Conservation (phyloP, 1,139 yeast species). For the Meyerozyma sp. region DNA sequence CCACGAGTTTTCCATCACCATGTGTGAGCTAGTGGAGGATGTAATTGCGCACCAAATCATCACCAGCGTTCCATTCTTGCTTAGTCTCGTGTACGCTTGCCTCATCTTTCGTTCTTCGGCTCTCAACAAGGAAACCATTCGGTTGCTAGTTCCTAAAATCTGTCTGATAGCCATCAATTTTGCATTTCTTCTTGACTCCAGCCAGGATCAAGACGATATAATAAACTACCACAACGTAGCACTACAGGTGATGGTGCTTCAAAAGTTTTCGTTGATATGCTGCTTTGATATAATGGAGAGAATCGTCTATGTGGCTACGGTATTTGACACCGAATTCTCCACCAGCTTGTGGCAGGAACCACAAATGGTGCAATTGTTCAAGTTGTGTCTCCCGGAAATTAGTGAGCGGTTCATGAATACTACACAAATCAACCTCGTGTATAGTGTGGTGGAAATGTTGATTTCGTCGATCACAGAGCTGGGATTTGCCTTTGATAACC, state of each 20-base stretch:
- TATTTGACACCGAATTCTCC: slow-evolving; percentile 16
- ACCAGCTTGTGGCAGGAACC: slow-evolving; percentile 21
- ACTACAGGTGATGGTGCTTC: slow-evolving; percentile 40
- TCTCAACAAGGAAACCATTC: slow-evolving; percentile 27
- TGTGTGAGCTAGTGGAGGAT: slow-evolving; percentile 29
- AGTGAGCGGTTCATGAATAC: slow-evolving; percentile 32
- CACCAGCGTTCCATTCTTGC: slow-evolving; percentile 48
- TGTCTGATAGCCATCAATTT: slow-evolving; percentile 15
- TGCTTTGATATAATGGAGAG: slow-evolving; percentile 53
- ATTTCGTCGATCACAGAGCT: slow-evolving; percentile 31
- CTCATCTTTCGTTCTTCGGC: slow-evolving; percentile 57
- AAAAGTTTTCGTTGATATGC: slow-evolving; percentile 43
- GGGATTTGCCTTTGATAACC: slow-evolving; percentile 20
- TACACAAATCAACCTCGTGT: slow-evolving; percentile 36
- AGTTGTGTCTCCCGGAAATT: slow-evolving; percentile 32
- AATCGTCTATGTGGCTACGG: slow-evolving; percentile 21
- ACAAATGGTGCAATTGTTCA: slow-evolving; percentile 17
- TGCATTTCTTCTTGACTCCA: slow-evolving; percentile 22
- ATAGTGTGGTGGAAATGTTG: slow-evolving; percentile 36
- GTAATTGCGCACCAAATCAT: slow-evolving; percentile 20
- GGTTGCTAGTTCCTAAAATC: slow-evolving; percentile 13
- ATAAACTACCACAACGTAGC: slow-evolving; percentile 30
- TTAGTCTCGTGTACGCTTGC: slow-evolving; percentile 48
- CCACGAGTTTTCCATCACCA: slow-evolving; percentile 30
- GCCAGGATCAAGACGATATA: slow-evolving; percentile 29